Base-by-base conservation (phyloP, 2,329 filamentous ascomycete genomes). In the Colletotrichum paranaense region DNA sequence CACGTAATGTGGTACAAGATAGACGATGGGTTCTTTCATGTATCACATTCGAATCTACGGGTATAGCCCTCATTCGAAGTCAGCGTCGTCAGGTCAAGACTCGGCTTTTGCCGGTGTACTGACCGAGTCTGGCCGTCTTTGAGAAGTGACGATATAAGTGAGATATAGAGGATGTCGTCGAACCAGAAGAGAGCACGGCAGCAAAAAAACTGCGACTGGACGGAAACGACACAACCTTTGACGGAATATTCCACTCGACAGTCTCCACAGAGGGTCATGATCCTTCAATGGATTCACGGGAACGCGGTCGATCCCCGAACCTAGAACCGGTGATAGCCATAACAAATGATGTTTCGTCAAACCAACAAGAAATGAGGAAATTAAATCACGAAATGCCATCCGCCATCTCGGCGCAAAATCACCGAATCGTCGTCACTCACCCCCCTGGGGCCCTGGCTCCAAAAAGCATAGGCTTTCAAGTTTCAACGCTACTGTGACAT, bases 351-450 rank as follows among this genome's bases (percentile, higher is more conserved):
- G 22, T 52, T 26, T 46, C 42, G 42, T n/a, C 42, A 19, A 46
- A 46, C 42, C 42, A 46, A 46, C 42, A 4, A 46, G 42, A n/a
- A 11, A 53, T 53, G 56, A 62, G 62, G 30, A 55, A 67, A 62
- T 56, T 38, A 28, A 32, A 67, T 32, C 38, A 62, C 42, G 55
- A 68, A 72, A 32, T 35, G 26, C 6, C 6, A 52, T 28, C n/a
- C 26, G 35, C 67, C 67, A 68, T 12, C 59, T 73, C 66, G 59
- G 66, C 59, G 66, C 60, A 73, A 64, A 55, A 24, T 24, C 38
- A 46, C 57, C 59, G 42, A 24, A 30, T 52, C 28, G 22, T 24
- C 59, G 28, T 68, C 38, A 38, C 30, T 32, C 9, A 11, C 30
- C 35, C 35, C 35, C 14, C 38, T 42, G 16, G 30, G 30, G 38